These are phyloP conservation scores for Melaleuca quinquenervia DNA, from an alignment of 345 rosid species.

Conservation along the genomic window DNA sequence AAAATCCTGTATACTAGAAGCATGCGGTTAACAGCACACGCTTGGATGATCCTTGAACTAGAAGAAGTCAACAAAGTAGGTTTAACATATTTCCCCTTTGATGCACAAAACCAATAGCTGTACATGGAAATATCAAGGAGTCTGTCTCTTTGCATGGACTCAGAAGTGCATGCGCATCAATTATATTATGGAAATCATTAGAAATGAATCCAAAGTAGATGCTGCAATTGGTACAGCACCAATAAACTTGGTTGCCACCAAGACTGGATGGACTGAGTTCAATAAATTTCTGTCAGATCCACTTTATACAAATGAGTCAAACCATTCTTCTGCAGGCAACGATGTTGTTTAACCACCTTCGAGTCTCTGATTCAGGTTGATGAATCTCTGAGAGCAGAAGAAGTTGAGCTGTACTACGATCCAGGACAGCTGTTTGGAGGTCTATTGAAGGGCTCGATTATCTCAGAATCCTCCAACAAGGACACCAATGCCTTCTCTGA, in stretches of 20 bases:
- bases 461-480: not conserved
- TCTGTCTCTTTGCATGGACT: not conserved
- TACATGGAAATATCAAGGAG: not conserved
- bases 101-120: not conserved
- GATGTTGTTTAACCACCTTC: not conserved
- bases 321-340: not conserved
- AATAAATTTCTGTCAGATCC: not conserved
- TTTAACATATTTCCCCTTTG: not conserved
- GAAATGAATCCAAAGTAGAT: too few species aligned
- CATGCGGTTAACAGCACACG: not conserved
- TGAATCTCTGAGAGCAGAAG: conserved; percentile 57
- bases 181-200: not conserved
- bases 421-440: conserved; percentile 70
- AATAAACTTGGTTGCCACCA: not conserved
- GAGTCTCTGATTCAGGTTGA: conserved; percentile 32
- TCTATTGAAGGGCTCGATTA: conserved; percentile 27
- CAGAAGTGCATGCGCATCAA: not conserved
- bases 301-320: not conserved
- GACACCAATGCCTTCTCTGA: not conserved
- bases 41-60: not conserved
- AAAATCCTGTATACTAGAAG: not conserved
- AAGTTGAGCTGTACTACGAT: conserved; percentile 71
- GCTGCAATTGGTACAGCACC: too few species aligned
- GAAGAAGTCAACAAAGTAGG: not conserved
- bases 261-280: not conserved